Percentiles rank a stretch among this genome's conserved stretches.
These are phyloP conservation scores for Selaginella tamariscina DNA, from an alignment of 75 land plant species.

Conservation along the genomic window DNA sequence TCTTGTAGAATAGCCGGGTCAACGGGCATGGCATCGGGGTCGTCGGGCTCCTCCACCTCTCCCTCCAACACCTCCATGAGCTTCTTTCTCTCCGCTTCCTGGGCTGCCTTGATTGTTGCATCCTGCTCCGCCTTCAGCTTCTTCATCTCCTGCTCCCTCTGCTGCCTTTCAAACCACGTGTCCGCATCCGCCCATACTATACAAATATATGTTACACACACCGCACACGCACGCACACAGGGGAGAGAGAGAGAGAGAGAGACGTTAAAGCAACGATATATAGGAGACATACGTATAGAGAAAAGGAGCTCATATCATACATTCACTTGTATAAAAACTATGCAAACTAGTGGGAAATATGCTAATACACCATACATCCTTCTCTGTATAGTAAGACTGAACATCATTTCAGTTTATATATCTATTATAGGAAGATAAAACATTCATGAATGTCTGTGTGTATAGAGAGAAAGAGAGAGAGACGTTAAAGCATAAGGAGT, in stretches of 20 bases:
- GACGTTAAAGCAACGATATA: background rate
- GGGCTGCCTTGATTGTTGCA: conserved; percentile 61
- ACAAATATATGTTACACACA: conserved; percentile 11
- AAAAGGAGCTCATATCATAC: background rate
- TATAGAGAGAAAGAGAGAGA: too few relatives aligned
- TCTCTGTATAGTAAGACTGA: too few relatives aligned
- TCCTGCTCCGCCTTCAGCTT: conserved; percentile 59
- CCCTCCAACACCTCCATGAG: conserved; percentile 53
- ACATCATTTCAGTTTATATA: too few relatives aligned
- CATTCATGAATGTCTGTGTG: too few relatives aligned
- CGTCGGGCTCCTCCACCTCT: conserved; percentile 18
- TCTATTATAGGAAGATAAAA: too few relatives aligned
- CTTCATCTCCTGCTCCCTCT: conserved; percentile 82
- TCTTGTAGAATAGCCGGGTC: background rate
- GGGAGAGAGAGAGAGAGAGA: background rate
- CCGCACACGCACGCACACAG: background rate
- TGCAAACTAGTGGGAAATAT: background rate
- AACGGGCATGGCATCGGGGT: background rate
- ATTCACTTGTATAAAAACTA: background rate
- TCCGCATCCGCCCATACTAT: conserved; percentile 99
- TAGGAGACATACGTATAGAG: background rate
- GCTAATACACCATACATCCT: too few relatives aligned
- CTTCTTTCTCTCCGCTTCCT: conserved; percentile 69
- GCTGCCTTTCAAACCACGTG: conserved; percentile 96
- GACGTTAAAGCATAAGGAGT: too few relatives aligned